Evolutionary conservation across 75 land plant species (phyloP).

Genomic region (Picea glauca): DNA sequence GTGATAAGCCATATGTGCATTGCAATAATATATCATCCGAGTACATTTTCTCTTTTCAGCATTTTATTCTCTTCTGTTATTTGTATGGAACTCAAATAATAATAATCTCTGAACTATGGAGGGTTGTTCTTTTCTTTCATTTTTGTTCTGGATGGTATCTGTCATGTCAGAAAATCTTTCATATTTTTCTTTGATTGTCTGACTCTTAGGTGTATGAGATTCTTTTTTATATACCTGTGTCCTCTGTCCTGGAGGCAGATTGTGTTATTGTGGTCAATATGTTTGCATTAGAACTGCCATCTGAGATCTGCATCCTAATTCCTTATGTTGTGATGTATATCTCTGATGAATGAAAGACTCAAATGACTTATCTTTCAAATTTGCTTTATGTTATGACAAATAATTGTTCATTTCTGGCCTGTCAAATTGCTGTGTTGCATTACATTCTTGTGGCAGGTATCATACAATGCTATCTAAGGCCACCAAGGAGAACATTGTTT

Average conservation of each 20-base stretch:
- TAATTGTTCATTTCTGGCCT: neutral
- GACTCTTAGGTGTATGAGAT: too few species aligned
- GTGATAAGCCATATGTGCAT: too few species aligned
- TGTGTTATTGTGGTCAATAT: neutral
- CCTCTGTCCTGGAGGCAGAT: neutral
- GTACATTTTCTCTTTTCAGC: too few species aligned
- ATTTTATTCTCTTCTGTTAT: too few species aligned
- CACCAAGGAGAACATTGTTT: slow-evolving; percentile 27
- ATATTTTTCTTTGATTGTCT: too few species aligned
- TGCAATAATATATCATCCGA: too few species aligned
- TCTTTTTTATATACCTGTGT: neutral
- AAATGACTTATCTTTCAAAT: neutral
- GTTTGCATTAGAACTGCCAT: neutral
- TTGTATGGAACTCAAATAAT: too few species aligned
- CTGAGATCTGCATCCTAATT: neutral
- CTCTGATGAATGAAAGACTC: neutral
- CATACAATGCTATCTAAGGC: slow-evolving; percentile 38
- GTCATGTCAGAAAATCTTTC: too few species aligned
- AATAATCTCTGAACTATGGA: too few species aligned
- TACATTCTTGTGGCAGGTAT: slow-evolving; percentile 14
- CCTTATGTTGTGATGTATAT: neutral
- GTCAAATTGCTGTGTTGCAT: neutral
- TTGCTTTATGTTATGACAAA: neutral
- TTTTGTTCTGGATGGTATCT: too few species aligned
- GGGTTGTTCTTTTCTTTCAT: too few species aligned